A percentile compares a stretch with the other conserved stretches of the same genome.
phyloP scores from a whole-genome alignment of 176 grass and related monocot genomes.

The Panicum miliaceum region DNA sequence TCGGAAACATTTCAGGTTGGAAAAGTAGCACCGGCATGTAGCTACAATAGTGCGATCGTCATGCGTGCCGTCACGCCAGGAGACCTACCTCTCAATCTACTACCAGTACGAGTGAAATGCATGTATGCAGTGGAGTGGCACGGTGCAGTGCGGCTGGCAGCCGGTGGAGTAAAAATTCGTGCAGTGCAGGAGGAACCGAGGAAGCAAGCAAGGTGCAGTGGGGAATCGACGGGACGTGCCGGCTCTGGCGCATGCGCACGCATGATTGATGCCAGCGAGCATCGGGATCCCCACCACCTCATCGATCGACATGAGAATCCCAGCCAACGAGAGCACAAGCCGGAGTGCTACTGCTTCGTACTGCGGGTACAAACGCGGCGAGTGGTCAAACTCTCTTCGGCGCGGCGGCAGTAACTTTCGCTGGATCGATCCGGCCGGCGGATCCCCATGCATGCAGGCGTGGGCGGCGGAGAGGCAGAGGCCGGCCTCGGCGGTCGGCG shows the following conservation, averaged over 20 bases:
- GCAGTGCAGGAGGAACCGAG: neutral
- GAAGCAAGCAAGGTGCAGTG: neutral
- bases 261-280: slow-evolving; percentile 27
- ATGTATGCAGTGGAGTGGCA: too few species aligned
- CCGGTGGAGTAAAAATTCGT: neutral
- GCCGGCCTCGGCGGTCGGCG: neutral
- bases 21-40: neutral
- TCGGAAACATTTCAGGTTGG: neutral
- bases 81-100: neutral
- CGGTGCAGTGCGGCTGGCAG: neutral
- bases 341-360: neutral
- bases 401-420: slow-evolving; percentile 8
- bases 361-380: neutral
- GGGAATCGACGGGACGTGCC: neutral
- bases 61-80: neutral
- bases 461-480: too few species aligned
- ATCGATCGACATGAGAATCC: slow-evolving; percentile 28
- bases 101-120: too few species aligned
- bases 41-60: neutral
- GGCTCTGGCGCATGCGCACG: neutral
- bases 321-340: neutral
- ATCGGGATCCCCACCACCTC: slow-evolving; percentile 39
- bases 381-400: slow-evolving; percentile 1
- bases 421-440: neutral
- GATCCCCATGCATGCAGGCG: neutral